Conservation (phyloP, 2,329 filamentous ascomycete species). For the Ophiosphaerella korrae region DNA sequence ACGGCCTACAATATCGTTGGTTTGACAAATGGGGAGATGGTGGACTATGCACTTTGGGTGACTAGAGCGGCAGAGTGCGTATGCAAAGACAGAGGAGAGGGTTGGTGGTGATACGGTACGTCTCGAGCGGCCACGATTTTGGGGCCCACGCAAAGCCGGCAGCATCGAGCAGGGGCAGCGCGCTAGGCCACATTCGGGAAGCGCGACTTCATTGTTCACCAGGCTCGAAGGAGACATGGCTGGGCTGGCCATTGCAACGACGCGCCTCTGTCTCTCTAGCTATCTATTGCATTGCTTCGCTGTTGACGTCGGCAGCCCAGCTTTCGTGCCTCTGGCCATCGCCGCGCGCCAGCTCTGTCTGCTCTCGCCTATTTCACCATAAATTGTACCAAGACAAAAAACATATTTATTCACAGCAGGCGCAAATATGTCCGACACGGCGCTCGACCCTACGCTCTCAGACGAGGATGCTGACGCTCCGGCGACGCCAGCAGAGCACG, state of each 20-base stretch:
- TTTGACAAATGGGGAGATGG: conserved; percentile 8
- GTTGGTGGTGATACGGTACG: conserved; percentile 42
- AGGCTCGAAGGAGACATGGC: not conserved
- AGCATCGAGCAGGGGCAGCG: conserved; percentile 36
- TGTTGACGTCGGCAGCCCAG: not conserved
- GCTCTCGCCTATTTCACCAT: not conserved
- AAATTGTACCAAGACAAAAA: too few species aligned
- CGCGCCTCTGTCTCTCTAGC: conserved; percentile 4
- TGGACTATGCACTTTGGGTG: conserved; percentile 13
- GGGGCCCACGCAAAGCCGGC: conserved; percentile 19
- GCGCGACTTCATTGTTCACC: conserved; percentile 23
- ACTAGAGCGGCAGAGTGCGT: conserved; percentile 24
- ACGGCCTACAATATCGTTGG: conserved; percentile 6
- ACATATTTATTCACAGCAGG: not conserved
- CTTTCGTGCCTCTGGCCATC: not conserved
- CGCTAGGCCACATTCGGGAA: conserved; percentile 28
- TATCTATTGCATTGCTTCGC: not conserved
- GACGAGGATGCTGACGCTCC: conserved; percentile 43
- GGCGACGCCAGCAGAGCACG: conserved; percentile 37
- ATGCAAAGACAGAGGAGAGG: conserved; percentile 26
- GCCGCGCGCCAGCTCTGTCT: not conserved
- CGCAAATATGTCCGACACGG: conserved; percentile 46
- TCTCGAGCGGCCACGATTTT: conserved; percentile 36
- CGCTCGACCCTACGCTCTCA: conserved; percentile 40
- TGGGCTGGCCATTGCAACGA: conserved; percentile 3